Evolutionary conservation across 768 basidiomycete genomes (phyloP).

Genomic region (Xanthoconium stramineum): DNA sequence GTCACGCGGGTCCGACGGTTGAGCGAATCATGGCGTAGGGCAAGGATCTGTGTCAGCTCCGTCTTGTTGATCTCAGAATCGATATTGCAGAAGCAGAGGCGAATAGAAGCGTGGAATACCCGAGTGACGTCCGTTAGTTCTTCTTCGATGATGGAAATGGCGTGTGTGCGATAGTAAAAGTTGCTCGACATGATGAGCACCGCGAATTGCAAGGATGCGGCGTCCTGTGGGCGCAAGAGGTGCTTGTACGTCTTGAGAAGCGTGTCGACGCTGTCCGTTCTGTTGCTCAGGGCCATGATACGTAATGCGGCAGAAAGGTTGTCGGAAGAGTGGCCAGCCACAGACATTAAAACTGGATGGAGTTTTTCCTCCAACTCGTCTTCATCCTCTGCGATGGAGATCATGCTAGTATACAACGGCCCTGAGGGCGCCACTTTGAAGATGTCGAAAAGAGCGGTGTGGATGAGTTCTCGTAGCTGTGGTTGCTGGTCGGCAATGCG

Average conservation of each 20-base stretch:
- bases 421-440: conserved; percentile 52
- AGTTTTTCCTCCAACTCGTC: conserved; percentile 35
- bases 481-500: conserved; percentile 39
- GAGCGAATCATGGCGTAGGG: conserved; percentile 36
- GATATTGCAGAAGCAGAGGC: conserved; percentile 45
- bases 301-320: conserved; percentile 54
- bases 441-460: conserved; percentile 40
- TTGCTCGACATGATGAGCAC: conserved; percentile 36
- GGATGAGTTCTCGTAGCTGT: conserved; percentile 43
- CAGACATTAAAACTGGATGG: conserved; percentile 31
- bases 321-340: conserved; percentile 49
- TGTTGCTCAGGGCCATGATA: conserved; percentile 41
- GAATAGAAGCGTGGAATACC: conserved; percentile 43
- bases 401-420: conserved; percentile 43
- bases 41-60: conserved; percentile 46
- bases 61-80: conserved; percentile 37
- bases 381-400: conserved; percentile 35
- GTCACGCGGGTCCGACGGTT: conserved; percentile 47
- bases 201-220: conserved; percentile 43
- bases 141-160: conserved; percentile 45
- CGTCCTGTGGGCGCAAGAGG: conserved; percentile 62
- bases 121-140: conserved; percentile 49
- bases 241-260: conserved; percentile 48
- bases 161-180: conserved; percentile 27
- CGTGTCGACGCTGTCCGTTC: conserved; percentile 33